These are phyloP conservation scores for Neonectria sp. DNA, from an alignment of 2,329 filamentous ascomycete genomes.

Conservation along the genomic window DNA sequence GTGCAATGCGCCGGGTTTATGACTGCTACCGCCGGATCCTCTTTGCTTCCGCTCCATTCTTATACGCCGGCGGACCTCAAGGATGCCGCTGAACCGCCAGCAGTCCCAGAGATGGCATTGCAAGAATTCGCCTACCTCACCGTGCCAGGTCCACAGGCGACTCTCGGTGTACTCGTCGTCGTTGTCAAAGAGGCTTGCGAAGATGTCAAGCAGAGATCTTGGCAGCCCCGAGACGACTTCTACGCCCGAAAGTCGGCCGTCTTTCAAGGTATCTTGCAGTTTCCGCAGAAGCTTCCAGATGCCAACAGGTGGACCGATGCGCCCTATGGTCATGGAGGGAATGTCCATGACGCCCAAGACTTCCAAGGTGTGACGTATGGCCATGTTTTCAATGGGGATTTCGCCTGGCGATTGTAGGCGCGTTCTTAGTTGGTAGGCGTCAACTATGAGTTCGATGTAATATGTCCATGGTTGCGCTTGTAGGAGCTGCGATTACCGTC, in stretches of 20 bases:
- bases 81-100: conserved; percentile 40
- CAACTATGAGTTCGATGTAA: conserved; percentile 43
- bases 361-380: conserved; percentile 37
- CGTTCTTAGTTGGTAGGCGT: conserved; percentile 37
- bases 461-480: conserved; percentile 42
- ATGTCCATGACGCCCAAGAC: conserved; percentile 46
- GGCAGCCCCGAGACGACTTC: conserved; percentile 43
- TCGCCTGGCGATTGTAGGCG: conserved; percentile 27
- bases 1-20: not conserved
- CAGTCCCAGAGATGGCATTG: conserved; percentile 44
- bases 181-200: conserved; percentile 35
- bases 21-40: not conserved
- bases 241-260: conserved; percentile 26
- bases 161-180: conserved; percentile 42
- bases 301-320: conserved; percentile 32
- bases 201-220: conserved; percentile 40
- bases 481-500: conserved; percentile 32
- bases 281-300: conserved; percentile 43
- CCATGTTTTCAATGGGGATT: conserved; percentile 31
- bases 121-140: conserved; percentile 41
- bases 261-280: conserved; percentile 32
- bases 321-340: conserved; percentile 37
- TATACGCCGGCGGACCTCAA: conserved; percentile 40
- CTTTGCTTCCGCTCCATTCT: conserved; percentile 30
- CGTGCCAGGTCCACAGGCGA: conserved; percentile 40